Base-by-base conservation (phyloP, 768 basidiomycete species). In the Leucosporidium yakuticum region DNA sequence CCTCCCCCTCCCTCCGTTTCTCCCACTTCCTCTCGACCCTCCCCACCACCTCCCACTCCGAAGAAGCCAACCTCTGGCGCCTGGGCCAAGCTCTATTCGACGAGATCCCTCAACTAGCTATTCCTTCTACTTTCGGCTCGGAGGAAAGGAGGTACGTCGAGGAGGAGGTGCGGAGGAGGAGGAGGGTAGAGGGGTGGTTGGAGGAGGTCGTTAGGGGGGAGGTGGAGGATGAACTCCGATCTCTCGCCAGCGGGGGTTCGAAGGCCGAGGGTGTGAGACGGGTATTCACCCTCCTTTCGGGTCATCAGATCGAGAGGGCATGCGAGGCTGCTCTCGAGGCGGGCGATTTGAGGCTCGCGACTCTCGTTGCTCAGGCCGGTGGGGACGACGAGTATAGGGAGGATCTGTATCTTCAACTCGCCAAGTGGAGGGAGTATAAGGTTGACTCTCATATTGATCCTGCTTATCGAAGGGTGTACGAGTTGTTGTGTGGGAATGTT, bases 31-130 rank as follows among this genome's bases (percentile, higher is more conserved):
- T 84, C 7, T 79, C 84, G 14, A 80, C 90, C 32, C 91, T 91
- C 77, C 83, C 86, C 4, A 23, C 23, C 85, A 8, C 85, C 85
- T 29, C 89, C 95, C 73, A 81, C 11, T 85, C 88, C 0, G 84
- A 84, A 70, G 88, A 91, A 74, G 89, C 91, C 1, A 83, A 83
- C 12, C 78, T 97, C 48, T 97, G 93, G 81, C 87, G 88, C n/a
- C 85, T 98, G 1, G 93, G 90, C 4, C 84, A 84, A 25, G 90
- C 90, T 1, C 81, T 99, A 1, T 99, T 97, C 76, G 96, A 98
- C 78, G 83, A 84, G 25, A 83, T 95, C 58, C 49, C 62, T 25
- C 84, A 88, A 69, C 83, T 90, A 36, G 81, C 81, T 21, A 80
- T 94, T 2, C 36, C 59, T 2, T 2, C 8, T 15, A 44, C 39